Evolutionary conservation across 257 asterid species (phyloP).

Genomic region (Gentiana macrophylla): DNA sequence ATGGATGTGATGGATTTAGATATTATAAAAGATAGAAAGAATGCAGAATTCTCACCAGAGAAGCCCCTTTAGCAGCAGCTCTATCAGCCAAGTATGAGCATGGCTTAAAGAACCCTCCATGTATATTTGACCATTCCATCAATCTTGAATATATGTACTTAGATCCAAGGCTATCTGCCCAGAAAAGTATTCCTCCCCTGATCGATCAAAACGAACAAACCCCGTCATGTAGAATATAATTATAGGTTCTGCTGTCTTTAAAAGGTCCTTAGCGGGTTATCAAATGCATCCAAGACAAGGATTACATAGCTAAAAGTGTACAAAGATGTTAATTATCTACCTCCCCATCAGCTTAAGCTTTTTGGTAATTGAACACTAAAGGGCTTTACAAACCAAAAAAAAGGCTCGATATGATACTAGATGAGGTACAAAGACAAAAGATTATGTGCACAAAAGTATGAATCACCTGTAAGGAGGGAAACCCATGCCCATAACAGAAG

Average conservation of each 20-base stretch:
- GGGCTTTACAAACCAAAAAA: too few species aligned
- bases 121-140: slow-evolving; percentile 60
- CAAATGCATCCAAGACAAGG: too few species aligned
- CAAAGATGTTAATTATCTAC: too few species aligned
- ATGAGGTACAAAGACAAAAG: too few species aligned
- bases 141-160: slow-evolving; percentile 70
- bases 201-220: slow-evolving; percentile 5
- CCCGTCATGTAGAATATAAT: too few species aligned
- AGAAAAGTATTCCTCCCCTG: slow-evolving; percentile 89
- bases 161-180: slow-evolving; percentile 93
- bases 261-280: too few species aligned
- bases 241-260: too few species aligned
- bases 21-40: background rate
- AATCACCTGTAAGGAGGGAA: slow-evolving; percentile 87
- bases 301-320: too few species aligned
- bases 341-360: too few species aligned
- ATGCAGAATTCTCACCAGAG: slow-evolving; percentile 51
- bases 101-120: slow-evolving; percentile 84
- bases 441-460: background rate
- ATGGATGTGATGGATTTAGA: background rate
- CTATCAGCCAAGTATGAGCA: slow-evolving; percentile 70
- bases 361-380: too few species aligned
- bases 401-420: too few species aligned
- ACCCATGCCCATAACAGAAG: slow-evolving; percentile 97
- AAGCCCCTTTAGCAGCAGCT: slow-evolving; percentile 73